Evolutionary conservation across 1,284 basidiomycete genomes (phyloP).

Genomic region (Trichosporon coremiiforme): DNA sequence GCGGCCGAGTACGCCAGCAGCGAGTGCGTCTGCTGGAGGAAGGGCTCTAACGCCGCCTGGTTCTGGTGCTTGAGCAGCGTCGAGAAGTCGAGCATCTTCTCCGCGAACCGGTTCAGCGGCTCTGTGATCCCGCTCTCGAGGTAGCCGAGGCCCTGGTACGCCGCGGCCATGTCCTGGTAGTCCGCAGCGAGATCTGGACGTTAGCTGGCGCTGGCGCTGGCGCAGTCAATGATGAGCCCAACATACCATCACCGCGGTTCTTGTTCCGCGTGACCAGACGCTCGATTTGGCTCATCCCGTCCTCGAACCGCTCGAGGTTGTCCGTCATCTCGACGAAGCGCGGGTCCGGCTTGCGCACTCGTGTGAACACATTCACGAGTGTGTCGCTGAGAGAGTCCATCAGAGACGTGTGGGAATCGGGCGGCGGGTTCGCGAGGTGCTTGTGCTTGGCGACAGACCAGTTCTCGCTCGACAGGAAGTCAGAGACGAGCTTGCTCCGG

Average conservation of each 20-base stretch:
- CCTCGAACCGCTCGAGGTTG: slow-evolving; percentile 91
- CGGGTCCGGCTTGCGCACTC: slow-evolving; percentile 94
- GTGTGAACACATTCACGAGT: slow-evolving; percentile 84
- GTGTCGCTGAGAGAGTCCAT: slow-evolving; percentile 95
- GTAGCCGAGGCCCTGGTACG: slow-evolving; percentile 94
- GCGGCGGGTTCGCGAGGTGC: slow-evolving; percentile 83
- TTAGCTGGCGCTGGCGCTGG: slow-evolving; percentile 34
- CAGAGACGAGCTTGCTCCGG: slow-evolving; percentile 80
- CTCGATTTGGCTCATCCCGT: slow-evolving; percentile 78
- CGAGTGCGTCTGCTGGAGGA: slow-evolving; percentile 85
- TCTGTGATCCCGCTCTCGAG: slow-evolving; percentile 98
- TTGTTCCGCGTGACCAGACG: slow-evolving; percentile 74
- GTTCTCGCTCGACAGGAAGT: slow-evolving; percentile 95
- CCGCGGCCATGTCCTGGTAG: slow-evolving; percentile 94
- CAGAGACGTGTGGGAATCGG: slow-evolving; percentile 75
- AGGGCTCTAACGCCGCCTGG: slow-evolving; percentile 80
- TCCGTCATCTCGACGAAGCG: slow-evolving; percentile 90
- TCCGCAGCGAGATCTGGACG: slow-evolving; percentile 86
- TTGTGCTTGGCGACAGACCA: slow-evolving; percentile 98
- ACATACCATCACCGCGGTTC: slow-evolving; percentile 79
- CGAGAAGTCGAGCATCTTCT: slow-evolving; percentile 89
- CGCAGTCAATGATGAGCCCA: too few relatives aligned
- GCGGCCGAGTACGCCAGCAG: slow-evolving; percentile 84
- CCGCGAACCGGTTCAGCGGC: slow-evolving; percentile 91
- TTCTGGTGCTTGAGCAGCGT: slow-evolving; percentile 82